Conservation (phyloP, 2,329 filamentous ascomycete genomes). For the Arthrinium phaeospermum region DNA sequence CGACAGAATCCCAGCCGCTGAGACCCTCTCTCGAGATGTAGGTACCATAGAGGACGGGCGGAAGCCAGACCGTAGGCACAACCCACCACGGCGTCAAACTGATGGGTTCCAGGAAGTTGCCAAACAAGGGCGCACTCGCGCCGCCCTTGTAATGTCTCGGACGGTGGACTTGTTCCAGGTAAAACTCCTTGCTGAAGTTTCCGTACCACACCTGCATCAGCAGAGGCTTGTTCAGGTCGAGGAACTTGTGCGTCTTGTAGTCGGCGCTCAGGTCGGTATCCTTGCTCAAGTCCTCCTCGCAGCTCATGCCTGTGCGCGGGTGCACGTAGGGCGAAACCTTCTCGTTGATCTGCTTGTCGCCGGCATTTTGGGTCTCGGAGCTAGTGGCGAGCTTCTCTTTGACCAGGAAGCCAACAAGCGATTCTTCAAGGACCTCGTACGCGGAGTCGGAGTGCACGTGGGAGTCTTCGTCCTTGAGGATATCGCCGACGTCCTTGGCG, state of each 20-base stretch:
- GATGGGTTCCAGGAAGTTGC: slow-evolving; percentile 98
- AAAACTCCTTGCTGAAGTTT: slow-evolving; percentile 93
- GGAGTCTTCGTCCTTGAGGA: slow-evolving; percentile 82
- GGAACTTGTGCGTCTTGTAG: slow-evolving; percentile 90
- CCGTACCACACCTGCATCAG: slow-evolving; percentile 87
- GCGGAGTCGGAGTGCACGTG: slow-evolving; percentile 89
- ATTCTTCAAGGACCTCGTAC: slow-evolving; percentile 94
- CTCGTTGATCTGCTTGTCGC: slow-evolving; percentile 43
- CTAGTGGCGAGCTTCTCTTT: slow-evolving; percentile 57
- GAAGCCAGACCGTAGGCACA: slow-evolving; percentile 83
- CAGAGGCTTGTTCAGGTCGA: slow-evolving; percentile 85
- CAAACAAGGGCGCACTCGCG: slow-evolving; percentile 89
- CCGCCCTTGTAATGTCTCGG: slow-evolving; percentile 96
- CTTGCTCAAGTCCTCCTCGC: slow-evolving; percentile 81
- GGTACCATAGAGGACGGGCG: slow-evolving; percentile 76
- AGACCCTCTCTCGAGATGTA: slow-evolving; percentile 69
- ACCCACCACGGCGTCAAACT: slow-evolving; percentile 95
- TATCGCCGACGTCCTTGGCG: slow-evolving; percentile 82
- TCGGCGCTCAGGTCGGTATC: slow-evolving; percentile 81
- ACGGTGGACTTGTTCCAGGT: slow-evolving; percentile 93
- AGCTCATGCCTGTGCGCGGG: slow-evolving; percentile 84
- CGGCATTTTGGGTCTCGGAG: slow-evolving; percentile 37
- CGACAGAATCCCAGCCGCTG: slow-evolving; percentile 50
- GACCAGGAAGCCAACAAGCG: slow-evolving; percentile 79
- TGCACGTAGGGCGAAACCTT: slow-evolving; percentile 45